Evolutionary conservation across 192 early-diverging fungal genomes (phyloP), one percentile per base, ranked within the genome.

Genomic region (Chytriomyces hyalinus): DNA sequence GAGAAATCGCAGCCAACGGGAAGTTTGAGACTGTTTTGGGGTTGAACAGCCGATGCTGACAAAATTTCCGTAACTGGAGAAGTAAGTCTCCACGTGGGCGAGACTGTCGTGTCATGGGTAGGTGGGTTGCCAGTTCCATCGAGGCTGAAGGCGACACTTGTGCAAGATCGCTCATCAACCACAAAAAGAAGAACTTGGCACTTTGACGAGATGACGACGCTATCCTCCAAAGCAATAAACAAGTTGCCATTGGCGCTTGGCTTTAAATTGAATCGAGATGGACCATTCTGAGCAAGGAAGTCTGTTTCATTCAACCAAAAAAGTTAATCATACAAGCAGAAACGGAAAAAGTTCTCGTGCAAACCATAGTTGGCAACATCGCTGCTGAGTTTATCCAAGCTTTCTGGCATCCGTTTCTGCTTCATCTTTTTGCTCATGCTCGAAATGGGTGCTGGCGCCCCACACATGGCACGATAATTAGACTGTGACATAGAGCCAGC

Each of bases 311-410:
- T 48, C 63, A 24, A 9, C 61, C 8, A 47, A 17, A 48, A 26
- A 11, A 36, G 48, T 68, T 36, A 68, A 4, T 68, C n/a, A 71
- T 10, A 53, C 3, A 59, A 15, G 53, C 49, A 71, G 9, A 71
- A 6, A 73, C 57, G 17, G 22, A 68, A n/a, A 47, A 68, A 17
- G 36, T 60, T 36, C 36, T 36, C 4, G 36, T 36, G 20, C 73
- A 44, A n/a, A 75, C 73, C 73, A 62, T 75, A 75, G 48, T 75
- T 75, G 10, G 73, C 22, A 22, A 26, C 13, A 75, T 75, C 73
- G 53, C 8, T 44, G 26, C 28, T 15, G 8, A 53, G 6, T 7
- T 7, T 49, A 6, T 10, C 9, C 46, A 70, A 51, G n/a, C 11
- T 22, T n/a, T 53, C 49, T 26, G 49, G 46, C 47, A 9, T 4